Conservation (phyloP, 2,329 filamentous ascomycete genomes). For the Diplodia intermedia region DNA sequence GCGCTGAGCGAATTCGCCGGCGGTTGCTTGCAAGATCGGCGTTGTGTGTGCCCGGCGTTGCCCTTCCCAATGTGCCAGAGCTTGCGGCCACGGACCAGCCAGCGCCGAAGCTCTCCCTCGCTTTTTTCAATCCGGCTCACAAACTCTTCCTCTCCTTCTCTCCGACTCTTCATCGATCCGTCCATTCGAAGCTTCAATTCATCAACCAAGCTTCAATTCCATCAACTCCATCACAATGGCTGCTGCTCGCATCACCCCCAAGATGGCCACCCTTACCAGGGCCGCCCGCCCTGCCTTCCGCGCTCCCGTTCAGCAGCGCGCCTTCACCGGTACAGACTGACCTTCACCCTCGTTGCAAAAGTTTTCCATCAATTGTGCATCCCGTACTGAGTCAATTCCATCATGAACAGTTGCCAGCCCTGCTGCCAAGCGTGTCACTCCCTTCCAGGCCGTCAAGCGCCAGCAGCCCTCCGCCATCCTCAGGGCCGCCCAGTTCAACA, state of each 20-base stretch:
- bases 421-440: slow-evolving; percentile 52
- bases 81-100: slow-evolving; percentile 29
- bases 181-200: slow-evolving; percentile 33
- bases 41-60: slow-evolving; percentile 26
- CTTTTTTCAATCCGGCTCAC: slow-evolving; percentile 30
- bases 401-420: slow-evolving; percentile 35
- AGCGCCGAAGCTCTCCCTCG: slow-evolving; percentile 32
- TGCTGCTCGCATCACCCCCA: slow-evolving; percentile 76
- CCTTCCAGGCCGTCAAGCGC: slow-evolving; percentile 79
- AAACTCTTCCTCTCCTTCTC: slow-evolving; percentile 29
- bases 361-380: slow-evolving; percentile 32
- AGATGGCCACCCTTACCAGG: slow-evolving; percentile 80
- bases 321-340: slow-evolving; percentile 68
- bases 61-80: slow-evolving; percentile 29
- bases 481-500: slow-evolving; percentile 58
- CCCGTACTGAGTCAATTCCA: slow-evolving; percentile 32
- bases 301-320: slow-evolving; percentile 74
- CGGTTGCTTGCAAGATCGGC: slow-evolving; percentile 26
- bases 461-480: slow-evolving; percentile 71
- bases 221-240: slow-evolving; percentile 73
- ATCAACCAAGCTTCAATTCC: slow-evolving; percentile 33
- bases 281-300: slow-evolving; percentile 78
- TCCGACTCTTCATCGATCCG: slow-evolving; percentile 30
- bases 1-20: slow-evolving; percentile 29
- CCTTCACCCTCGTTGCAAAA: slow-evolving; percentile 51